Evolutionary conservation across 192 early-diverging fungal genomes (phyloP).

Genomic region (Physocladia obscura): DNA sequence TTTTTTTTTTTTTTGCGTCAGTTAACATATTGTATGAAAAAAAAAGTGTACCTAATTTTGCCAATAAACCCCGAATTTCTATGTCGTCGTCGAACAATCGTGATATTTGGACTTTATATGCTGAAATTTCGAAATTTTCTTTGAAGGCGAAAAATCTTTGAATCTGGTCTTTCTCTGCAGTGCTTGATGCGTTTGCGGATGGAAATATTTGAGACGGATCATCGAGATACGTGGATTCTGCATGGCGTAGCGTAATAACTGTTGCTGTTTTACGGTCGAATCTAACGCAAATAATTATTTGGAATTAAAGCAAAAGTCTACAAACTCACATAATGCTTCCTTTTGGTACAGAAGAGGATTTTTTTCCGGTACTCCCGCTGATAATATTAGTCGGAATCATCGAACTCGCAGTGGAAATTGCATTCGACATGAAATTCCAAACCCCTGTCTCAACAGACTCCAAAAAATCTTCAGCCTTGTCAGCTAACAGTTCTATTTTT

Average conservation of each 20-base stretch:
- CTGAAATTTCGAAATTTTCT: slow-evolving; percentile 22
- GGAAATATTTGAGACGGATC: slow-evolving; percentile 20
- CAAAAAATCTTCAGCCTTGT: slow-evolving; percentile 40
- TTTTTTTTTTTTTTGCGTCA: not conserved
- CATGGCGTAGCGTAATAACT: slow-evolving; percentile 27
- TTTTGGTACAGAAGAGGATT: not conserved
- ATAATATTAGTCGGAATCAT: not conserved
- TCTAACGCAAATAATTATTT: not conserved
- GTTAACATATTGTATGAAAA: not conserved
- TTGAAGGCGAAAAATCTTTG: slow-evolving; percentile 22
- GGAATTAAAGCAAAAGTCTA: not conserved
- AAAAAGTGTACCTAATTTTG: slow-evolving; percentile 22
- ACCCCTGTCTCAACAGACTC: slow-evolving; percentile 32
- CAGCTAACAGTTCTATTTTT: slow-evolving; percentile 28
- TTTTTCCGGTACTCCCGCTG: not conserved
- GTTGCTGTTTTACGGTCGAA: slow-evolving; percentile 41
- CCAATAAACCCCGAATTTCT: slow-evolving; percentile 31
- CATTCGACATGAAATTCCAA: slow-evolving; percentile 20
- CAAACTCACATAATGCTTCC: slow-evolving; percentile 30
- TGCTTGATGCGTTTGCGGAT: not conserved
- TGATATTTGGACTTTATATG: slow-evolving; percentile 23
- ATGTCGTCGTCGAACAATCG: slow-evolving; percentile 36
- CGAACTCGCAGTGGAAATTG: slow-evolving; percentile 23
- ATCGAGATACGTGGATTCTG: slow-evolving; percentile 19
- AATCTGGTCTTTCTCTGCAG: slow-evolving; percentile 13